Percentiles rank a stretch among this genome's conserved stretches.
phyloP scores from a whole-genome alignment of 2,329 filamentous ascomycete species.

The Colletotrichum liaoningense region DNA sequence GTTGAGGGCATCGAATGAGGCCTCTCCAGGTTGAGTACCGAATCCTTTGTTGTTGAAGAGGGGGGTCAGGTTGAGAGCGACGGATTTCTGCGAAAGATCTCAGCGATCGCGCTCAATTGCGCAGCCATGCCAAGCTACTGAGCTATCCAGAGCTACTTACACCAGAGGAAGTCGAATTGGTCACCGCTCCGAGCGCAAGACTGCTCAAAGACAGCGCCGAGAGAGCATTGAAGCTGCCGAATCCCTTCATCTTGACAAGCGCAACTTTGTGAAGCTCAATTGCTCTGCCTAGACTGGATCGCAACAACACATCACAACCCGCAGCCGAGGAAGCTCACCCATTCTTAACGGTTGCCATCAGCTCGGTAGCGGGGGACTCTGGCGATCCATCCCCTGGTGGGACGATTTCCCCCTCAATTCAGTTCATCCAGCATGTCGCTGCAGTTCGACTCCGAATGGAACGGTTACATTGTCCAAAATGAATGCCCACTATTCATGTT shows the following conservation, averaged over 20 bases:
- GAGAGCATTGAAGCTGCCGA: neutral
- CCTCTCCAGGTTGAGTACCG: conserved; percentile 55
- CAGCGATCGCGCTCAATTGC: neutral
- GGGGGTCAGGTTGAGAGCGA: conserved; percentile 5
- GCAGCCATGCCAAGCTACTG: neutral
- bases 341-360: conserved; percentile 9
- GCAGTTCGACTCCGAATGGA: conserved; percentile 8
- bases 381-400: conserved; percentile 5
- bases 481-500: conserved; percentile 33
- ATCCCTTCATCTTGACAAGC: conserved; percentile 15
- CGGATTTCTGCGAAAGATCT: neutral
- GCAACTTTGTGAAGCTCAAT: neutral
- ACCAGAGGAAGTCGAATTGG: neutral
- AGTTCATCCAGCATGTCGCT: conserved; percentile 11
- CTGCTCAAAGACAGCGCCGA: conserved; percentile 7
- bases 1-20: conserved; percentile 54
- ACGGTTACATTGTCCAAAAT: conserved; percentile 29
- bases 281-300: neutral
- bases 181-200: neutral
- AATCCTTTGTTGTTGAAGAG: conserved; percentile 61
- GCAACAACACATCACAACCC: neutral
- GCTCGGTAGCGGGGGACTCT: conserved; percentile 1
- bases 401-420: neutral
- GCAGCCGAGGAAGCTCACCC: neutral
- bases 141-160: neutral